phyloP scores from a whole-genome alignment of 768 basidiomycete species.

The Tylopilus cervinicoccineus region DNA sequence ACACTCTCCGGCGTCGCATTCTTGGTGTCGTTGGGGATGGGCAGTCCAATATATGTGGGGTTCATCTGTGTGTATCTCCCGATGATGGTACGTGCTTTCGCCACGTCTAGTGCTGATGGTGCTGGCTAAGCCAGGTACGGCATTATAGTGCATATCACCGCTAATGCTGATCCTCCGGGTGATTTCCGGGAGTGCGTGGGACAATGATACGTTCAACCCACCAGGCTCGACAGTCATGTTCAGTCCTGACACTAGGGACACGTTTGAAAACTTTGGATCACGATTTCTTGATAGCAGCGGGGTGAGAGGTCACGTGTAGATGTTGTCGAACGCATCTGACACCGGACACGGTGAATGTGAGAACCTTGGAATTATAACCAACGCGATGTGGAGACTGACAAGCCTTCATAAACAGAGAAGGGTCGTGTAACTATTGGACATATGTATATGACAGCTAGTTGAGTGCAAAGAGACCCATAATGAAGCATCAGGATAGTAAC shows the following conservation, averaged over 20 bases:
- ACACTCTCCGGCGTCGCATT: constrained; percentile 5
- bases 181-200: constrained; percentile 12
- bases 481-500: too few relatives aligned
- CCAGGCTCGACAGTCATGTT: not conserved
- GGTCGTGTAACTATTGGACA: too few relatives aligned
- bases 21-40: constrained; percentile 7
- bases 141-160: constrained; percentile 19
- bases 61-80: constrained; percentile 13
- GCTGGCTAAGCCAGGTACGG: not conserved
- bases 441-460: too few relatives aligned
- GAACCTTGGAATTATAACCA: not conserved
- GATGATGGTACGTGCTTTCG: constrained; percentile 14
- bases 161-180: constrained; percentile 23
- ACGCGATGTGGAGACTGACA: not conserved
- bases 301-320: not conserved
- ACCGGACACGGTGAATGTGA: not conserved
- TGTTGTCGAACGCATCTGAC: not conserved
- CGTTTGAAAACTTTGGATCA: not conserved
- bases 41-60: constrained; percentile 6
- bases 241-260: not conserved
- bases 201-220: constrained; percentile 2
- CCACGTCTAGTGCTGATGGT: not conserved
- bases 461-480: too few relatives aligned
- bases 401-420: too few relatives aligned
- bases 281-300: not conserved